phyloP scores from a whole-genome alignment of 2,329 filamentous ascomycete genomes.

The Orbilia quercus region DNA sequence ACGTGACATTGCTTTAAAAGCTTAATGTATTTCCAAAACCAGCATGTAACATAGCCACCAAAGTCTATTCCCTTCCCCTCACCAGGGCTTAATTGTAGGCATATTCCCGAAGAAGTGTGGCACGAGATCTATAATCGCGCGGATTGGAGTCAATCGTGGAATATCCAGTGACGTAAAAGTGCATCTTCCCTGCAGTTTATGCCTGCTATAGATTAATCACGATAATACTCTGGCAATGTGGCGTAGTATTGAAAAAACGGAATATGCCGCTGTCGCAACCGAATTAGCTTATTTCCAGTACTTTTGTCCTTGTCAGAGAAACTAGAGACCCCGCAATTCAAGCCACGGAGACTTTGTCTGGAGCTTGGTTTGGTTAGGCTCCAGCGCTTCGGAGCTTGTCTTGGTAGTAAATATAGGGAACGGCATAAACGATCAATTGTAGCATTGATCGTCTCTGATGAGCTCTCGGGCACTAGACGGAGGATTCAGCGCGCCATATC shows the following conservation, averaged over 20 bases:
- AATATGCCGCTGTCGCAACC: slow-evolving; percentile 17
- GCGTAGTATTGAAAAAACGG: slow-evolving; percentile 33
- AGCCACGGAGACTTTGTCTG: slow-evolving; percentile 16
- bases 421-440: not conserved
- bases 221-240: slow-evolving; percentile 19
- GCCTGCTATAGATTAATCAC: slow-evolving; percentile 19
- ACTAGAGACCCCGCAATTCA: slow-evolving; percentile 26
- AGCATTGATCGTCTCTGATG: not conserved
- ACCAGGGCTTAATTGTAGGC: not conserved
- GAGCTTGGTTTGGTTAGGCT: not conserved
- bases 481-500: not conserved
- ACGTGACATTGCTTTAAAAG: slow-evolving; percentile 34
- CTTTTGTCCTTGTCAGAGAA: not conserved
- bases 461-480: not conserved
- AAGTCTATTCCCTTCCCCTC: slow-evolving; percentile 19
- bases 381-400: slow-evolving; percentile 41
- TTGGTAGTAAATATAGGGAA: not conserved
- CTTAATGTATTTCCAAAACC: slow-evolving; percentile 20
- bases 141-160: not conserved
- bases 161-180: slow-evolving; percentile 26
- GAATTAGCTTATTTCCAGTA: not conserved
- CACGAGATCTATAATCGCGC: not conserved
- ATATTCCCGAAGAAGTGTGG: not conserved
- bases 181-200: not conserved
- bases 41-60: slow-evolving; percentile 47